A percentile compares a stretch with the other conserved stretches of the same genome.
These are phyloP conservation scores for Oryza australiensis DNA, from an alignment of 176 grass and related monocot species.

Conservation along the genomic window DNA sequence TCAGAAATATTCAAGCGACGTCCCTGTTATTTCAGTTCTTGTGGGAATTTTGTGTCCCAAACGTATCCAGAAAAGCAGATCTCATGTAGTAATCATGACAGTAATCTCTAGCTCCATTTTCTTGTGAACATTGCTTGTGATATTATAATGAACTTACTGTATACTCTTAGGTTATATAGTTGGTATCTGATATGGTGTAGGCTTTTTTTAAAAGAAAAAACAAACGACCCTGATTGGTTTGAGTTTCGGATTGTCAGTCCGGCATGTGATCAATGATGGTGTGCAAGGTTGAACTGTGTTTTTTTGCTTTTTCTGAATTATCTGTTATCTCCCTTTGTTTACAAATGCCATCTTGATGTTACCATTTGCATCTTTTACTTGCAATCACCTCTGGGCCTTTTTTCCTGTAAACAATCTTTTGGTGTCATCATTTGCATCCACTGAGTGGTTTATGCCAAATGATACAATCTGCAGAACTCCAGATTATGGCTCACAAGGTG, in stretches of 20 bases:
- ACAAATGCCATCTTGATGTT: neutral
- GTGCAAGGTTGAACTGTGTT: neutral
- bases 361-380: constrained; percentile 19
- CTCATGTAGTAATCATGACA: constrained; percentile 5
- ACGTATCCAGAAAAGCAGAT: neutral
- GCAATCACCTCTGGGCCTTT: neutral
- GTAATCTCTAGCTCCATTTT: neutral
- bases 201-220: constrained; percentile 3
- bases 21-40: neutral
- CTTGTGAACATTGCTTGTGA: neutral
- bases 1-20: neutral
- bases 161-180: neutral
- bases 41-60: neutral
- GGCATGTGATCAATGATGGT: neutral
- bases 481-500: constrained; percentile 80
- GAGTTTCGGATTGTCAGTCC: constrained; percentile 4
- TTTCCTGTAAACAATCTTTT: neutral
- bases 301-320: neutral
- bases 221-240: constrained; percentile 8
- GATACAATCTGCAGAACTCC: constrained; percentile 65
- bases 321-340: constrained; percentile 1
- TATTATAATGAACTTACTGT: neutral
- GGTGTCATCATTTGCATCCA: neutral
- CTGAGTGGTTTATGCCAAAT: constrained; percentile 25
- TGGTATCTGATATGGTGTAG: neutral